phyloP scores from a whole-genome alignment of 2,329 filamentous ascomycete genomes.

The Venturia effusa region DNA sequence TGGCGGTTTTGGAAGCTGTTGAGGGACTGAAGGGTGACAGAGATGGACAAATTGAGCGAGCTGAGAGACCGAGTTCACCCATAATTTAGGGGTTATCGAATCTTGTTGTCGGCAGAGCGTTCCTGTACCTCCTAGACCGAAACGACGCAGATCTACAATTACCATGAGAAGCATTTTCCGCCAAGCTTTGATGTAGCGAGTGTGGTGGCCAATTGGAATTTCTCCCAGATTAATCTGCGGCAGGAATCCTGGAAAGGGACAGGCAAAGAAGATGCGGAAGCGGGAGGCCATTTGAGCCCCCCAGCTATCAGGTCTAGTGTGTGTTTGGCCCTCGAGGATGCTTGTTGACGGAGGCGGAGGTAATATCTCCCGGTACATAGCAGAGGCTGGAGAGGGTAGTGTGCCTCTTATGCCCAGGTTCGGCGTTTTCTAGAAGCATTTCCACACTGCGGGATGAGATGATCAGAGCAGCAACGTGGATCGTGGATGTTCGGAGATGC shows the following conservation, averaged over 20 bases:
- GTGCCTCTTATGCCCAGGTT: background rate
- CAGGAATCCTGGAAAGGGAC: background rate
- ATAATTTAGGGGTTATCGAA: background rate
- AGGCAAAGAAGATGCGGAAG: background rate
- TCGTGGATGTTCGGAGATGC: background rate
- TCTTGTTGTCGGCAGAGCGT: background rate
- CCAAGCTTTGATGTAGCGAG: constrained; percentile 4
- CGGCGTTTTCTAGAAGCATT: background rate
- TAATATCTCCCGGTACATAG: no score
- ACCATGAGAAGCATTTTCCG: background rate
- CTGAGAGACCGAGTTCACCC: background rate
- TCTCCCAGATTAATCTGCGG: background rate
- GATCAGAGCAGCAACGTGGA: no score
- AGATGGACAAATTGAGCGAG: background rate
- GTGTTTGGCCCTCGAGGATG: background rate
- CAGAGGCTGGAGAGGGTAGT: background rate
- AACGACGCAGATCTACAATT: constrained; percentile 2
- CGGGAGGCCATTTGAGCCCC: background rate
- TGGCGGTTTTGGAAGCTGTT: background rate
- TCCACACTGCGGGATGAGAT: background rate
- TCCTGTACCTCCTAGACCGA: background rate
- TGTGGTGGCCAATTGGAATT: background rate
- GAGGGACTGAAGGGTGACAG: background rate
- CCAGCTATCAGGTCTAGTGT: background rate
- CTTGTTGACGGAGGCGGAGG: background rate